Base-by-base conservation (phyloP, 148 eudicot genomes). In the Arbutus unedo region DNA sequence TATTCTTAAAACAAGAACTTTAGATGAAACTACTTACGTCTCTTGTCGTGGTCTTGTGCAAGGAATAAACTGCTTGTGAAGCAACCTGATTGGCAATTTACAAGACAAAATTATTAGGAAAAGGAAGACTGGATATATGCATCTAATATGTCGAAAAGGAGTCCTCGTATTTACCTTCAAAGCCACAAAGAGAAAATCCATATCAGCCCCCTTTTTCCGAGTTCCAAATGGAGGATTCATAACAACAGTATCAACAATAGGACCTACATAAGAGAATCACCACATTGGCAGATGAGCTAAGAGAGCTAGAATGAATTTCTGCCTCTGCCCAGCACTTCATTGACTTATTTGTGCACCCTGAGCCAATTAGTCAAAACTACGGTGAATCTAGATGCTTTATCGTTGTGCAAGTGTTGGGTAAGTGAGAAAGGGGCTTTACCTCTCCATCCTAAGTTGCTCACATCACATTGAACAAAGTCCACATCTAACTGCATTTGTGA, bases 191-290 rank as follows among this genome's bases (percentile, higher is more conserved):
- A 96, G 91, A 85, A 96, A 96, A 48, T 91, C 98, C 98, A 96
- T 93, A 87, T 96, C 99, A 14, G 95, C 98, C 41, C 99, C 99
- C 89, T 96, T 96, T 81, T 83, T 92, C 79, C 99, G 83, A 31
- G 99, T 96, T 80, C 99, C 99, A 88, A 96, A 96, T 80, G 99
- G 99, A 84, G 99, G 99, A 89, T 96, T 96, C 99, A 94, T 96
- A 83, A 96, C 93, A 84, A 96, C 90, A 2, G 99, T 96, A 85
- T 96, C 97, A 77, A 96, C 86, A 66, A 85, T 79, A 70, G 85
- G 90, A 74, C 90, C 98, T 93, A 81, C 77, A 74, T 38, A 79
- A 77, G 41, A 7, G 21, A 81, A 81, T 83, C 62, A 76, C 10
- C 79, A 82, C 76, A 84, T 59, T 19, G 78, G 19, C 81, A 68